A percentile compares a stretch with the other conserved stretches of the same genome.
phyloP scores from a whole-genome alignment of 2,329 filamentous ascomycete genomes.

The Tolypocladium album region DNA sequence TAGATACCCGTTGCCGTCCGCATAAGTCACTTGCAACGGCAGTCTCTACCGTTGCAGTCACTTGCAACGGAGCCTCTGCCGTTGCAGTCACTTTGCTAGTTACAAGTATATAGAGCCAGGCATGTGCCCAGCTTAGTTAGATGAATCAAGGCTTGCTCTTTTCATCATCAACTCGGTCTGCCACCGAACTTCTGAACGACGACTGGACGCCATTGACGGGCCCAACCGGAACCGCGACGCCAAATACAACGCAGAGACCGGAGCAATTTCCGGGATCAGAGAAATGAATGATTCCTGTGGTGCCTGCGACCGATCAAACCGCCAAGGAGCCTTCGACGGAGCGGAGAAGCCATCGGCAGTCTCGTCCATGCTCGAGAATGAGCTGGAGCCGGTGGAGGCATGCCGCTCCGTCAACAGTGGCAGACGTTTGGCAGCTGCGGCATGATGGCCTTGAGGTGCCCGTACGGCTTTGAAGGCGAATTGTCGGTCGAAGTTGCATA shows the following conservation, averaged over 20 bases:
- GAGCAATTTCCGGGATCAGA: background rate
- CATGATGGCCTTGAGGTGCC: conserved; percentile 1
- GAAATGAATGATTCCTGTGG: background rate
- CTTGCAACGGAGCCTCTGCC: no score
- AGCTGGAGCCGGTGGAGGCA: background rate
- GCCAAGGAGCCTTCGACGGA: no score
- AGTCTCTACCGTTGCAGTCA: no score
- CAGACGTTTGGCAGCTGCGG: background rate
- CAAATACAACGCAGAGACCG: conserved; percentile 15
- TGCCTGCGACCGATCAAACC: background rate
- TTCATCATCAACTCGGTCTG: no score
- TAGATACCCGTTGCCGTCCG: no score
- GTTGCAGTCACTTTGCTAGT: no score
- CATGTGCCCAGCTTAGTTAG: no score
- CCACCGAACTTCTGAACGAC: background rate
- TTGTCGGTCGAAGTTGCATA: conserved; percentile 8
- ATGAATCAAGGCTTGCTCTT: no score
- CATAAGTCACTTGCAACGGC: no score
- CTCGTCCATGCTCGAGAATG: background rate
- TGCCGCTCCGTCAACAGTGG: background rate
- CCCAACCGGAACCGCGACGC: background rate
- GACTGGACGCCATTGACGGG: conserved; percentile 1
- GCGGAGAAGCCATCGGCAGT: no score
- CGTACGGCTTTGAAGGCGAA: conserved; percentile 7
- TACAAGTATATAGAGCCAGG: no score